Conservation (phyloP, 1,139 yeast genomes). For the Cylindricascospora bacillispora region DNA sequence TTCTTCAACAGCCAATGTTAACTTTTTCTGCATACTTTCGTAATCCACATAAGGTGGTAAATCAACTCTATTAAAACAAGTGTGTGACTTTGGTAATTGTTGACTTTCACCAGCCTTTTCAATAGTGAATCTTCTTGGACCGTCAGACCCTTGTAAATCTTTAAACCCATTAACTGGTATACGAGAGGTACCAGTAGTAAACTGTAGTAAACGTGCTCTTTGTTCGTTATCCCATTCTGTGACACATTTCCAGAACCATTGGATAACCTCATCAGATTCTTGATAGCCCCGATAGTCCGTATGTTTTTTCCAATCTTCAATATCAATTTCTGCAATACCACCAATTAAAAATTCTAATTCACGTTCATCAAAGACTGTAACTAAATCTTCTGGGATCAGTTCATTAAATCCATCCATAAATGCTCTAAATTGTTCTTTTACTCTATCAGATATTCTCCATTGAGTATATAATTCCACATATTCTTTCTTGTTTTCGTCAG, state of each 20-base stretch:
- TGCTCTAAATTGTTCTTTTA: constrained; percentile 91
- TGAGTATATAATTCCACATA: constrained; percentile 91
- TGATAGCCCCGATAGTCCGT: constrained; percentile 97
- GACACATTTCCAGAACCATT: constrained; percentile 97
- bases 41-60: constrained; percentile 71
- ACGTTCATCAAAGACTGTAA: constrained; percentile 93
- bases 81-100: constrained; percentile 92
- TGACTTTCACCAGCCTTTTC: constrained; percentile 93
- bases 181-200: constrained; percentile 97
- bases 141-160: constrained; percentile 96
- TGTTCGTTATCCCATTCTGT: constrained; percentile 94
- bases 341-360: constrained; percentile 93
- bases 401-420: constrained; percentile 96
- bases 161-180: constrained; percentile 98
- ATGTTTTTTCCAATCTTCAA: constrained; percentile 97
- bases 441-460: constrained; percentile 90
- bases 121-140: constrained; percentile 95
- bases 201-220: constrained; percentile 86
- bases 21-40: constrained; percentile 65
- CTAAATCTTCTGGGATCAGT: constrained; percentile 90
- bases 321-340: constrained; percentile 95
- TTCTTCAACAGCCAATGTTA: constrained; percentile 82
- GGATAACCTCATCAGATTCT: constrained; percentile 89
- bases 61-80: constrained; percentile 89
- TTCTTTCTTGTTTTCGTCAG: constrained; percentile 89